A percentile compares a stretch with the other conserved stretches of the same genome.
These are phyloP conservation scores for Chlorella sp. DNA, from an alignment of 139 green algal species.

Conservation along the genomic window DNA sequence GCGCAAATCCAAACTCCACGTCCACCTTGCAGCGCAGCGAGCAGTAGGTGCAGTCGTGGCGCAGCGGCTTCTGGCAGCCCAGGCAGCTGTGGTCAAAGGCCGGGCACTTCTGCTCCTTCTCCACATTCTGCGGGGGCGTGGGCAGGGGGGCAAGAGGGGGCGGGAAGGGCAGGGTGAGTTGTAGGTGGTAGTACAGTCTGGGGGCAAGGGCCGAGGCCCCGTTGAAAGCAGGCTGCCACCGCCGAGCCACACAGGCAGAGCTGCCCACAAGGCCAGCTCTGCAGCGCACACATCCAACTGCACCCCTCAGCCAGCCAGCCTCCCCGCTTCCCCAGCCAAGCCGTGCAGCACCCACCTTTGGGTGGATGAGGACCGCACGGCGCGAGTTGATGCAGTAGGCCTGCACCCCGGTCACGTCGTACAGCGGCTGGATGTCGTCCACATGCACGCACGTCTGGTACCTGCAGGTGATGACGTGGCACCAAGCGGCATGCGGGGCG, in stretches of 20 bases:
- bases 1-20: constrained; percentile 28
- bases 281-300: not conserved
- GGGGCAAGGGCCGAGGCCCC: too few relatives aligned
- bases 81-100: constrained; percentile 39
- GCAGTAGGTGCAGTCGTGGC: constrained; percentile 51
- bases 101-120: constrained; percentile 40
- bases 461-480: not conserved
- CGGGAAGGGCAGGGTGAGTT: not conserved
- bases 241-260: too few relatives aligned
- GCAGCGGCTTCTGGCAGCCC: constrained; percentile 40
- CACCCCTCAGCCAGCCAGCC: not conserved
- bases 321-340: not conserved
- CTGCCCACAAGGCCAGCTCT: not conserved
- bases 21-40: constrained; percentile 49
- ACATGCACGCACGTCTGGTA: constrained; percentile 48
- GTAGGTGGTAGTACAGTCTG: too few relatives aligned
- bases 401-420: constrained; percentile 45
- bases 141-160: not conserved
- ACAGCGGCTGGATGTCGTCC: constrained; percentile 45
- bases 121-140: constrained; percentile 12
- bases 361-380: constrained; percentile 43
- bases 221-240: not conserved
- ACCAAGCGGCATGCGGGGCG: not conserved
- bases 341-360: not conserved
- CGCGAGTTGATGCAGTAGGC: constrained; percentile 54